These are phyloP conservation scores for Scopulariopsis brevicaulis DNA, from an alignment of 2,329 filamentous ascomycete species.

Conservation along the genomic window DNA sequence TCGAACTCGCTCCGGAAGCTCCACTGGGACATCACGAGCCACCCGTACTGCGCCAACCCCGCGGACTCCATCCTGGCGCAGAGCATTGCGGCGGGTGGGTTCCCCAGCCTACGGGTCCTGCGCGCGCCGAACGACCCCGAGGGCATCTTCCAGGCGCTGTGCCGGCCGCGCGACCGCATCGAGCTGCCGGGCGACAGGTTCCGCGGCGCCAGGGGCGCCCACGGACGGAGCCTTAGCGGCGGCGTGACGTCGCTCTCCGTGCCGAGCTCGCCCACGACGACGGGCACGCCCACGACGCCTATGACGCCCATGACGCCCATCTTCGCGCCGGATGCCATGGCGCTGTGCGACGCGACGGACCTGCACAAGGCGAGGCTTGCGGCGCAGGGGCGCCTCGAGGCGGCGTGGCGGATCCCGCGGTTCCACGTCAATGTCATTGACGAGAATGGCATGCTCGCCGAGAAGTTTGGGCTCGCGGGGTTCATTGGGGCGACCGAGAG, in stretches of 20 bases:
- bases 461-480: conserved; percentile 43
- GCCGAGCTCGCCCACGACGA: not conserved
- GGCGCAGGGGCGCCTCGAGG: conserved; percentile 54
- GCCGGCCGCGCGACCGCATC: conserved; percentile 46
- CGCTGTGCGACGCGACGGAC: conserved; percentile 24
- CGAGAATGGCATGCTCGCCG: conserved; percentile 36
- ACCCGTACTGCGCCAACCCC: conserved; percentile 26
- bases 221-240: conserved; percentile 3
- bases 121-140: conserved; percentile 59
- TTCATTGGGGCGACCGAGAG: conserved; percentile 52
- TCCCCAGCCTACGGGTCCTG: conserved; percentile 48
- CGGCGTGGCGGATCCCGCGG: conserved; percentile 37
- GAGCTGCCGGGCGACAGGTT: conserved; percentile 39
- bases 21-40: conserved; percentile 54
- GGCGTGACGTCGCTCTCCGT: not conserved
- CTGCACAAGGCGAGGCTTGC: conserved; percentile 43
- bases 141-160: conserved; percentile 57
- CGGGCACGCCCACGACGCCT: conserved; percentile 10
- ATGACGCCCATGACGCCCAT: conserved; percentile 22
- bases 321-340: conserved; percentile 12
- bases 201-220: conserved; percentile 12
- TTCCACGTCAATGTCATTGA: conserved; percentile 48
- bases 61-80: conserved; percentile 53
- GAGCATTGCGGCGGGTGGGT: conserved; percentile 48
- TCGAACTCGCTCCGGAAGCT: conserved; percentile 39